Base-by-base conservation (phyloP, 805 yeast genomes). In the Schwanniomyces sp. region DNA sequence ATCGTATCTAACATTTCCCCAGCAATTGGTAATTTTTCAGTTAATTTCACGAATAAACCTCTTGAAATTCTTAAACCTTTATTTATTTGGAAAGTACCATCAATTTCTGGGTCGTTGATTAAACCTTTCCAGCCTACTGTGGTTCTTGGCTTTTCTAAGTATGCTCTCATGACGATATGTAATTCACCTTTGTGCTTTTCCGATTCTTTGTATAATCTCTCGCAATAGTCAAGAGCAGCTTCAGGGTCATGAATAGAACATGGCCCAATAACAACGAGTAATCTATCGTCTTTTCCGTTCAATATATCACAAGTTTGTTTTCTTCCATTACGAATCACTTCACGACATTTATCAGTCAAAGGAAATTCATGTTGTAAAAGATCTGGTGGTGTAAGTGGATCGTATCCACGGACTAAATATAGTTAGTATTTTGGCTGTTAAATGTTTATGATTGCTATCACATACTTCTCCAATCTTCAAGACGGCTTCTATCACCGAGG, bases 101-200 rank as follows among this genome's bases (percentile, higher is more conserved):
- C 96, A 59, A 92, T 86, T 61, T 94, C 96, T 28, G 99, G 99
- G 69, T 92, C 99, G 66, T 92, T 92, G 61, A 92, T 94, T 56
- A 92, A 78, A 57, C 99, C 99, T 74, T 92, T 92, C 99, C 99
- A 92, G 50, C 99, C 99, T 40, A 94, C 98, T 26, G 98, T 92
- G 44, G 99, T 92, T 73, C 99, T 84, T 59, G 99, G 99, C 72
- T 92, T 92, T 69, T 92, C 99, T 62, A 94, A 78, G 75, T 94
- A 94, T 3, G 98, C 98, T 74, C 99, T 85, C 99, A 94, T 94
- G 52, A 94, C 85, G 49, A 94, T 85, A 48, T 84, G 81, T 50
- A 94, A 77, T 57, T 92, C 97, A 41, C 80, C 83, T 54, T 85
- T 76, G 53, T 87, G 75, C 62, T 82, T 77, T 47, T 82, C 82